These are phyloP conservation scores for Salvia rosmarinus DNA, from an alignment of 257 asterid species.

Conservation along the genomic window DNA sequence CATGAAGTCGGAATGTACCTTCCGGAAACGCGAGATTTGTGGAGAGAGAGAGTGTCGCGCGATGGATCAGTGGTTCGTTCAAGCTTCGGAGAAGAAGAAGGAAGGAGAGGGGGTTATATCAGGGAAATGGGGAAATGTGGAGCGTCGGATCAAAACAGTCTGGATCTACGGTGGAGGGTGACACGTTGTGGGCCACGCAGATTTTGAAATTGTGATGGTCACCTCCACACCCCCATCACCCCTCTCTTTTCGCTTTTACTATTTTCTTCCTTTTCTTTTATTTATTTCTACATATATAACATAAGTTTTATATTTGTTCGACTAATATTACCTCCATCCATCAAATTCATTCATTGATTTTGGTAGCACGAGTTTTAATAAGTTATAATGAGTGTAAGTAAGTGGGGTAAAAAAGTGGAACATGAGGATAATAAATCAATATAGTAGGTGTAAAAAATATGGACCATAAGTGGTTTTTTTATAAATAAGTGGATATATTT, in stretches of 20 bases:
- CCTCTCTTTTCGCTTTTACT: conserved; percentile 44
- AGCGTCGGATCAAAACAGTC: conserved; percentile 33
- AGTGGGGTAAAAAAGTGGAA: no score
- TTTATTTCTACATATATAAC: background rate
- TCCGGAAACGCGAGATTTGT: background rate
- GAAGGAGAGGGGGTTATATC: conserved; percentile 34
- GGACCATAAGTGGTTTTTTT: no score
- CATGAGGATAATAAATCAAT: no score
- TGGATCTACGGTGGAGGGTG: conserved; percentile 44
- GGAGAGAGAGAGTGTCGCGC: background rate
- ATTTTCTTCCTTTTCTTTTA: background rate
- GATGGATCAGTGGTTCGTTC: conserved; percentile 7
- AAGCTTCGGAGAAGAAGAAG: conserved; percentile 10
- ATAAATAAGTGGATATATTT: no score
- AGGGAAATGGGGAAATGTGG: conserved; percentile 32
- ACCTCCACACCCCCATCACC: conserved; percentile 23
- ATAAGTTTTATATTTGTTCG: background rate
- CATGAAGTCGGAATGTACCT: conserved; percentile 36
- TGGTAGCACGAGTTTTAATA: no score
- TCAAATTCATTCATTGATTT: no score
- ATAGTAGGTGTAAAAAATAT: no score
- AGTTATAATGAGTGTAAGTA: no score
- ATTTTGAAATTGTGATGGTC: conserved; percentile 36
- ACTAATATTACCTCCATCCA: no score
- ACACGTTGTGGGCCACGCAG: conserved; percentile 46